These are phyloP conservation scores for Yueomyces sp. DNA, from an alignment of 805 yeast species.

Conservation along the genomic window DNA sequence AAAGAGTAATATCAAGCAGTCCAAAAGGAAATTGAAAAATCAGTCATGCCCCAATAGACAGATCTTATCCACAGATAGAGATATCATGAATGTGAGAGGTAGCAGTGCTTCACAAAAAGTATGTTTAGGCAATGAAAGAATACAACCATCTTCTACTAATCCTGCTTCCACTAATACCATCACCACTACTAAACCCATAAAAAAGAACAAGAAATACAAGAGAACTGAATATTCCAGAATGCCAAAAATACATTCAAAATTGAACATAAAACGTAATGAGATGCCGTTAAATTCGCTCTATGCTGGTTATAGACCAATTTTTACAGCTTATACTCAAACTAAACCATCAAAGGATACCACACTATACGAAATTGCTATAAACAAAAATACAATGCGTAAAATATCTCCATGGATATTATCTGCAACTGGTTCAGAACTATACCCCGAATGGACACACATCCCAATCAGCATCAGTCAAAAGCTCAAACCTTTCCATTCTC, in stretches of 20 bases:
- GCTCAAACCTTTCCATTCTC: constrained; percentile 25
- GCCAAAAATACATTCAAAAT: constrained; percentile 20
- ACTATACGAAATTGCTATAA: constrained; percentile 21
- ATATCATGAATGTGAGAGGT: too few relatives aligned
- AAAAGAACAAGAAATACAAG: neutral
- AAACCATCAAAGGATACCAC: constrained; percentile 1
- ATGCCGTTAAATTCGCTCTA: constrained; percentile 14
- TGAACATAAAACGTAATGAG: constrained; percentile 13
- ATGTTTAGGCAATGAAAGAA: too few relatives aligned
- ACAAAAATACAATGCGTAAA: constrained; percentile 14
- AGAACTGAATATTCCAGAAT: constrained; percentile 14
- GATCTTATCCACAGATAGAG: too few relatives aligned
- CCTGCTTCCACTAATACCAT: too few relatives aligned
- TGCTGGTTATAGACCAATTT: constrained; percentile 22
- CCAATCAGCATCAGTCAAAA: constrained; percentile 20
- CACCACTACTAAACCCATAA: neutral
- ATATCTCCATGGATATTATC: constrained; percentile 25
- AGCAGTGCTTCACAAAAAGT: too few relatives aligned
- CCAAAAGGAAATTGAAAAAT: constrained; percentile 3
- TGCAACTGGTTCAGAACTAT: constrained; percentile 25
- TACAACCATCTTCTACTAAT: too few relatives aligned
- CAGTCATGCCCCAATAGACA: neutral
- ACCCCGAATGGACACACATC: constrained; percentile 22
- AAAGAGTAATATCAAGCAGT: constrained; percentile 3
- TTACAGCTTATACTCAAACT: constrained; percentile 1